phyloP scores from a whole-genome alignment of 352 stramenopile genomes.

The Elongisporangium undulatum region DNA sequence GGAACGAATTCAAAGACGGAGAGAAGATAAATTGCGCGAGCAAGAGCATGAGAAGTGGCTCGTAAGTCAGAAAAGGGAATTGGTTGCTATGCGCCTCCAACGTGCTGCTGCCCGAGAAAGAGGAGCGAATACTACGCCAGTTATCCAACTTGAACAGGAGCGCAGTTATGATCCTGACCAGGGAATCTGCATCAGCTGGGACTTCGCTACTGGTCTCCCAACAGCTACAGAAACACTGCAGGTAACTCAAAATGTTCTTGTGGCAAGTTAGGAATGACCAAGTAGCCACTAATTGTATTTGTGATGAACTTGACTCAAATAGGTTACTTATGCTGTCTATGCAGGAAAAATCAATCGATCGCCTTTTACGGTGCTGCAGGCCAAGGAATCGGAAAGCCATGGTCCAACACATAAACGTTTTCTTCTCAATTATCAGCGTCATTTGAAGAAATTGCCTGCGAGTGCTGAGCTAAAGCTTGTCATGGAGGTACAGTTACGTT shows the following conservation, averaged over 20 bases:
- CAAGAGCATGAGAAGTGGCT: conserved; percentile 45
- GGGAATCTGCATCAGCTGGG: conserved; percentile 43
- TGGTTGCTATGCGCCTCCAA: conserved; percentile 35
- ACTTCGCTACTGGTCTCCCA: conserved; percentile 30
- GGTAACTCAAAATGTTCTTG: conserved; percentile 10
- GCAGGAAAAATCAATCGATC: conserved; percentile 28
- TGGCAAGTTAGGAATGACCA: conserved; percentile 1
- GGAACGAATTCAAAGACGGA: conserved; percentile 33
- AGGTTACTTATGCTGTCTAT: conserved; percentile 52
- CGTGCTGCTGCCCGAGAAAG: conserved; percentile 23
- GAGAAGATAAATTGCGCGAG: conserved; percentile 39
- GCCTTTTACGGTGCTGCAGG: conserved; percentile 32
- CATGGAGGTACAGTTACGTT: conserved; percentile 25
- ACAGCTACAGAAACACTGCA: conserved; percentile 19
- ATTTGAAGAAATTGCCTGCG: conserved; percentile 25
- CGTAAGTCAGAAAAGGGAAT: conserved; percentile 42
- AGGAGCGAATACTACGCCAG: not conserved
- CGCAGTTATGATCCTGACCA: conserved; percentile 23
- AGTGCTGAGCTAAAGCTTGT: conserved; percentile 23
- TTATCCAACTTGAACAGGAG: conserved; percentile 4
- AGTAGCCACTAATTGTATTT: not conserved
- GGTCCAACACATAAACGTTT: conserved; percentile 22
- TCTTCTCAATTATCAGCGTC: conserved; percentile 21
- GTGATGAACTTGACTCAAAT: not conserved
- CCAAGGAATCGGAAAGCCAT: conserved; percentile 23